A percentile compares a stretch with the other conserved stretches of the same genome.
Evolutionary conservation across 1,284 basidiomycete genomes (phyloP).

Genomic region (Omphalotus olearius): DNA sequence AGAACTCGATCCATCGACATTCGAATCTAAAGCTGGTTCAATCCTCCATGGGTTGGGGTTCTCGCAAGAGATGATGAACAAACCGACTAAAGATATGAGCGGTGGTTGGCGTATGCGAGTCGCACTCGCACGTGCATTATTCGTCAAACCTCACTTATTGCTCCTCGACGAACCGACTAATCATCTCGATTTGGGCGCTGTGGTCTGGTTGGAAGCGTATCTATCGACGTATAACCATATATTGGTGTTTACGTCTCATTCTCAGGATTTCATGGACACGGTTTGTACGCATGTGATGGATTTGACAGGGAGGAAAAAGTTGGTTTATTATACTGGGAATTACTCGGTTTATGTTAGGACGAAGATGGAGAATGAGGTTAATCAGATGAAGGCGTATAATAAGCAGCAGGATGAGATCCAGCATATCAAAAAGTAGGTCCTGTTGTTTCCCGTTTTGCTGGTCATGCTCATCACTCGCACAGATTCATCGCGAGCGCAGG

Average conservation of each 20-base stretch:
- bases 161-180: constrained; percentile 89
- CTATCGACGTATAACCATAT: constrained; percentile 98
- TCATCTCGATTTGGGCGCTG: constrained; percentile 93
- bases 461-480: constrained; percentile 2
- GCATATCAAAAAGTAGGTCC: constrained; percentile 88
- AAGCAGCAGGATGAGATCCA: constrained; percentile 99
- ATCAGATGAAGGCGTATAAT: constrained; percentile 98
- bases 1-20: constrained; percentile 93
- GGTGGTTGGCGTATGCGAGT: constrained; percentile 99
- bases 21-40: constrained; percentile 93
- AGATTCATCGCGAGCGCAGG: constrained; percentile 97
- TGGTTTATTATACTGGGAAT: constrained; percentile 94
- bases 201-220: constrained; percentile 99
- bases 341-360: constrained; percentile 96
- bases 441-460: not conserved
- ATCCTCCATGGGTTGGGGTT: constrained; percentile 98
- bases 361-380: constrained; percentile 95
- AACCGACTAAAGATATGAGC: constrained; percentile 97
- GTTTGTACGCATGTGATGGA: constrained; percentile 99
- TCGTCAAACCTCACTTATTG: constrained; percentile 94
- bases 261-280: constrained; percentile 96
- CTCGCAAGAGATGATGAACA: constrained; percentile 88
- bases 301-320: constrained; percentile 83
- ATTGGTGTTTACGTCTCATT: constrained; percentile 94
- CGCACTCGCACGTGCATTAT: constrained; percentile 91